Evolutionary conservation across 345 rosid genomes (phyloP).

Genomic region (Excoecaria agallocha): DNA sequence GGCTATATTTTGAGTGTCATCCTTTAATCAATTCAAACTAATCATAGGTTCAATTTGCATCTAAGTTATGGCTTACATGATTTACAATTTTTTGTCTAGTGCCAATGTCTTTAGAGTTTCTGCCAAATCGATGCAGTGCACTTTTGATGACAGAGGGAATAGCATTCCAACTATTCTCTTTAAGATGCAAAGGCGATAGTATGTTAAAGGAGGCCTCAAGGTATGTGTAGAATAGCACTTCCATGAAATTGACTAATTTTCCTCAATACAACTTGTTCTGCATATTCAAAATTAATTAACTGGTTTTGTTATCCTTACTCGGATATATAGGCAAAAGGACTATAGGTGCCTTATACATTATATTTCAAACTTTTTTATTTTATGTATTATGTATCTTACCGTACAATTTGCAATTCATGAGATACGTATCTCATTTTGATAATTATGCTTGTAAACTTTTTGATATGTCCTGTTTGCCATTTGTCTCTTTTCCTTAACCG

Average conservation of each 20-base stretch:
- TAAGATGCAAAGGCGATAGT: conserved; percentile 76
- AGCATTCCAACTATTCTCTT: conserved; percentile 90
- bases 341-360: too few relatives aligned
- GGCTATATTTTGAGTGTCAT: neutral
- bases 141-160: conserved; percentile 76
- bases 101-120: conserved; percentile 92
- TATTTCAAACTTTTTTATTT: too few relatives aligned
- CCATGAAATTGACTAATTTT: conserved; percentile 1
- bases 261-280: neutral
- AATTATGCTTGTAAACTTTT: too few relatives aligned
- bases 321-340: conserved; percentile 78
- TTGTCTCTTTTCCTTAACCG: too few relatives aligned
- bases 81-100: conserved; percentile 32
- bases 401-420: too few relatives aligned
- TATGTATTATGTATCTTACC: too few relatives aligned
- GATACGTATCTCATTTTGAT: too few relatives aligned
- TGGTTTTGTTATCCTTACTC: conserved; percentile 20
- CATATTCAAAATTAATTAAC: conserved; percentile 1
- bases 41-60: neutral
- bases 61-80: neutral
- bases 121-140: conserved; percentile 89
- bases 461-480: too few relatives aligned
- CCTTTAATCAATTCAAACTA: neutral
- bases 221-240: conserved; percentile 36
- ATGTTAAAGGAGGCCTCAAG: conserved; percentile 74